Percentiles rank a stretch among this genome's conserved stretches.
Evolutionary conservation across 208 protist species (phyloP).

Genomic region (Plasmodiophora brassicae): DNA sequence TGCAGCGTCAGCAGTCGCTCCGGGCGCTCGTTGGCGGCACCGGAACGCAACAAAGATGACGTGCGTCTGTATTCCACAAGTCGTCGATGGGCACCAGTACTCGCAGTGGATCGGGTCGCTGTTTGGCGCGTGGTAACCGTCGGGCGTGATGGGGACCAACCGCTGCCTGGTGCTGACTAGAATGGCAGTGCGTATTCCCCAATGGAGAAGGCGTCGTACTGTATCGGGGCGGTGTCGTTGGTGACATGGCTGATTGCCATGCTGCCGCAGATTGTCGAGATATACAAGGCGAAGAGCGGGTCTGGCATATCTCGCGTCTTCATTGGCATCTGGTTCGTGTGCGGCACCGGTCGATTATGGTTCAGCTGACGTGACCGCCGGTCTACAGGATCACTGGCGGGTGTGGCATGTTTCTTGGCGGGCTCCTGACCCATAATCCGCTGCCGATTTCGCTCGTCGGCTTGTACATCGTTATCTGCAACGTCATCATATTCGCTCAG

Average conservation of each 20-base stretch:
- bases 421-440: neutral
- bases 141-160: neutral
- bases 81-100: neutral
- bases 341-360: neutral
- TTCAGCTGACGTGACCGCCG: neutral
- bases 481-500: neutral
- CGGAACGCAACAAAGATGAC: neutral
- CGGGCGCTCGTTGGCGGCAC: too few species aligned
- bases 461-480: constrained; percentile 10
- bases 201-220: neutral
- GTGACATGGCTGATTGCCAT: neutral
- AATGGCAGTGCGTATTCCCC: neutral
- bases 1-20: too few species aligned
- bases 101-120: constrained; percentile 2
- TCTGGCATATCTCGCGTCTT: neutral
- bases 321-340: neutral
- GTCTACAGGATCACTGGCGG: neutral
- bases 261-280: neutral
- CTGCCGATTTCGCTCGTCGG: neutral
- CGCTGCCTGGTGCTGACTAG: neutral
- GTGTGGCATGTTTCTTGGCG: neutral
- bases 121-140: neutral
- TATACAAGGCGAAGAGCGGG: neutral
- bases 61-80: neutral
- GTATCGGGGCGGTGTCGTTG: neutral